phyloP scores from a whole-genome alignment of 495 filamentous ascomycete species.

The Hypomontagnella monticulosa region DNA sequence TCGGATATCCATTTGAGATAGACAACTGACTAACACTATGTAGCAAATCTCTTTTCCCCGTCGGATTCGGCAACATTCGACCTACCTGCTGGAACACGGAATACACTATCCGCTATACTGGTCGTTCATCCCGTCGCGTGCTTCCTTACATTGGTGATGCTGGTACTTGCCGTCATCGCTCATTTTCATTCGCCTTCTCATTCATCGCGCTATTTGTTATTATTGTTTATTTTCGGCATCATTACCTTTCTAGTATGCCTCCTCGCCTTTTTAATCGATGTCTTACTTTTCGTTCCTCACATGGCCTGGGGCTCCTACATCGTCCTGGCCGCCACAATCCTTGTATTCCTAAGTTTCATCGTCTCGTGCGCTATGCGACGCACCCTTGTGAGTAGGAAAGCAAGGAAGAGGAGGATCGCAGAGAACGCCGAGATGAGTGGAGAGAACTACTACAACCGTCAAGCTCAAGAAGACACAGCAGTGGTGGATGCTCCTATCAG shows the following conservation, averaged over 20 bases:
- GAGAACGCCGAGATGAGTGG: slow-evolving; percentile 97
- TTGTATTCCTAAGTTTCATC: slow-evolving; percentile 83
- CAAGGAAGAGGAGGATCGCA: slow-evolving; percentile 87
- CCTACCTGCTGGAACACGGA: slow-evolving; percentile 75
- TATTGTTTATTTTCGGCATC: slow-evolving; percentile 83
- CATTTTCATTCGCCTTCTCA: slow-evolving; percentile 94
- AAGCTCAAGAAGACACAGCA: slow-evolving; percentile 61
- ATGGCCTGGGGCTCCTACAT: slow-evolving; percentile 94
- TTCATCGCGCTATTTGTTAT: slow-evolving; percentile 87
- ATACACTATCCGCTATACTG: slow-evolving; percentile 88
- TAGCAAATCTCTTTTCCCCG: slow-evolving; percentile 48
- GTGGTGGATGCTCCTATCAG: slow-evolving; percentile 52
- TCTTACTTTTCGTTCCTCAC: slow-evolving; percentile 96
- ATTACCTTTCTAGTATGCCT: slow-evolving; percentile 86
- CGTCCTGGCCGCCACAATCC: slow-evolving; percentile 87
- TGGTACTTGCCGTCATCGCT: slow-evolving; percentile 78
- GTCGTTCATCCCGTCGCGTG: slow-evolving; percentile 94
- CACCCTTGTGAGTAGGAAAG: slow-evolving; percentile 90
- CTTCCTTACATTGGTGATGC: slow-evolving; percentile 83
- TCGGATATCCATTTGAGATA: neutral
- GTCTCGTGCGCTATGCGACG: slow-evolving; percentile 97
- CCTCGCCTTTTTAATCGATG: slow-evolving; percentile 90
- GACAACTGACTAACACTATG: slow-evolving; percentile 46
- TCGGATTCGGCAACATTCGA: slow-evolving; percentile 67
- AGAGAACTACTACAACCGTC: slow-evolving; percentile 85